Evolutionary conservation across 768 basidiomycete species (phyloP).

Genomic region (Mrakia blollopis): DNA sequence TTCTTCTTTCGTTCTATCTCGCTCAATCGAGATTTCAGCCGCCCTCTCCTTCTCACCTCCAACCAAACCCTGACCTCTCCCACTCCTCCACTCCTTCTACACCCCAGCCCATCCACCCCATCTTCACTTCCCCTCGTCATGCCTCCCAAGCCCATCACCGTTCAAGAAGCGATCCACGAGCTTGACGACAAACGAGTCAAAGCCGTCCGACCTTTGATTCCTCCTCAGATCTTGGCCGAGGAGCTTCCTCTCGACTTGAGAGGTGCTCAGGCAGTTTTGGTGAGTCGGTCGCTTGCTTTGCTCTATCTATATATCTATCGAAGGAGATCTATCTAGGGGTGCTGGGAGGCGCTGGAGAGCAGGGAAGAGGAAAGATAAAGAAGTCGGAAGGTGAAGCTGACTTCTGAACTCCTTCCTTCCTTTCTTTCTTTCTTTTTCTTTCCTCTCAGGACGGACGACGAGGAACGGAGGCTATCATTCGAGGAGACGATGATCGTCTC

Average conservation of each 20-base stretch:
- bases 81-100: not conserved
- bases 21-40: too few species aligned
- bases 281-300: not conserved
- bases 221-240: constrained; percentile 89
- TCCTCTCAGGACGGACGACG: constrained; percentile 26
- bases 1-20: too few species aligned
- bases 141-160: constrained; percentile 11
- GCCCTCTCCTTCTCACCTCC: not conserved
- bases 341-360: constrained; percentile 52
- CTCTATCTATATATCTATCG: not conserved
- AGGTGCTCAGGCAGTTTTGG: constrained; percentile 73
- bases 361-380: constrained; percentile 49
- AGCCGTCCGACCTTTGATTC: constrained; percentile 80
- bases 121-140: not conserved
- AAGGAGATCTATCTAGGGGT: not conserved
- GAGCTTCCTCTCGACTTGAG: constrained; percentile 62
- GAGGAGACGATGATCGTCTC: constrained; percentile 84
- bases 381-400: not conserved
- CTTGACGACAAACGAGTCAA: constrained; percentile 85
- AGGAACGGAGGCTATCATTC: constrained; percentile 46
- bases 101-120: too few species aligned
- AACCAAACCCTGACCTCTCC: not conserved
- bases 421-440: not conserved
- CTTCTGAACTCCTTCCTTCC: too few species aligned
- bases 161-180: constrained; percentile 50